A percentile compares a stretch with the other conserved stretches of the same genome.
These are phyloP conservation scores for Spongiforma sp. DNA, from an alignment of 1,284 basidiomycete genomes.

Conservation along the genomic window DNA sequence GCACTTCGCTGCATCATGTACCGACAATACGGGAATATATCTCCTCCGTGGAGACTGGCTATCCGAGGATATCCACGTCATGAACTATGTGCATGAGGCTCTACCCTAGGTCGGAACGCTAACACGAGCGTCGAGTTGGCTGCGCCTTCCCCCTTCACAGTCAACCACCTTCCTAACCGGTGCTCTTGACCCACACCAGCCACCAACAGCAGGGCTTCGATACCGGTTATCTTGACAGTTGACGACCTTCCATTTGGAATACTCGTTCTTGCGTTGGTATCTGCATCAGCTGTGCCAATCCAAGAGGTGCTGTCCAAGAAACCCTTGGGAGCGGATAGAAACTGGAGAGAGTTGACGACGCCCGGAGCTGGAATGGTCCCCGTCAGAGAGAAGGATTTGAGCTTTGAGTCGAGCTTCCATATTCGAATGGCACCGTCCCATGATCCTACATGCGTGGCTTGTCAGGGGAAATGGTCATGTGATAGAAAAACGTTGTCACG, in stretches of 20 bases:
- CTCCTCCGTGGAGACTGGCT: too few relatives aligned
- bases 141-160: conserved; percentile 68
- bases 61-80: neutral
- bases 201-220: conserved; percentile 65
- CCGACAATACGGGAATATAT: too few relatives aligned
- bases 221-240: conserved; percentile 24
- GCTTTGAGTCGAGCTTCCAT: conserved; percentile 84
- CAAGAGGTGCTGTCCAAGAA: conserved; percentile 38
- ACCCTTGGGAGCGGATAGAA: conserved; percentile 66
- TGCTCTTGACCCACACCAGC: conserved; percentile 90
- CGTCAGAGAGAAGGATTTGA: conserved; percentile 77
- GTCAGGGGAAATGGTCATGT: conserved; percentile 7
- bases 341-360: conserved; percentile 89
- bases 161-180: conserved; percentile 88
- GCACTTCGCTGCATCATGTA: too few relatives aligned
- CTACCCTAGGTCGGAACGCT: conserved; percentile 29
- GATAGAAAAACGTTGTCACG: conserved; percentile 23
- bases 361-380: conserved; percentile 73
- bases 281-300: conserved; percentile 2
- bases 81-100: conserved; percentile 12
- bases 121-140: conserved; percentile 79
- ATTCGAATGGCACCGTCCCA: conserved; percentile 90
- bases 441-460: conserved; percentile 65
- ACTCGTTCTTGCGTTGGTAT: neutral
- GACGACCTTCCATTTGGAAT: conserved; percentile 12